Conservation (phyloP, 2,329 filamentous ascomycete genomes). For the Incumbomyces delicatus region DNA sequence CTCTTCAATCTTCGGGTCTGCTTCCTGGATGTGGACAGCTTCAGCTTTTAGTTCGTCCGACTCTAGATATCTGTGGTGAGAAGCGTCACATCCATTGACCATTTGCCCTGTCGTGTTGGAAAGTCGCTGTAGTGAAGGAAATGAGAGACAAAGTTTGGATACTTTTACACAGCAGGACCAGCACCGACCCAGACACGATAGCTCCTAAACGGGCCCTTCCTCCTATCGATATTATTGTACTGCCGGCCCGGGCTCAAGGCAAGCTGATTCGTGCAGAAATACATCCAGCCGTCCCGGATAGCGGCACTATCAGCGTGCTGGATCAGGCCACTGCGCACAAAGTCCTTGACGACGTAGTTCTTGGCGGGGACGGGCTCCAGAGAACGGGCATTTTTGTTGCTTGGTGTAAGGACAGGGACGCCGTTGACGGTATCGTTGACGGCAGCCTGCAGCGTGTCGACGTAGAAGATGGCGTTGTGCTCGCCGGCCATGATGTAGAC, state of each 20-base stretch:
- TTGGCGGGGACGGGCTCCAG: constrained; percentile 22
- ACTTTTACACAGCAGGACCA: constrained; percentile 6
- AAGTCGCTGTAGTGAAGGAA: too few species aligned
- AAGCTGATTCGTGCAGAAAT: constrained; percentile 36
- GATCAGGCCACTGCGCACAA: constrained; percentile 32
- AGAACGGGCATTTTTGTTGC: constrained; percentile 22
- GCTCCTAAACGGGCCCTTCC: constrained; percentile 9
- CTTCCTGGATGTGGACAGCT: not conserved
- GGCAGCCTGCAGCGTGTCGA: constrained; percentile 29
- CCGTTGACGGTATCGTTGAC: constrained; percentile 29
- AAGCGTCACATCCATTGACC: not conserved
- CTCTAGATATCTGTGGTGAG: not conserved
- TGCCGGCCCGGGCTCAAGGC: constrained; percentile 27
- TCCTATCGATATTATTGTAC: constrained; percentile 29
- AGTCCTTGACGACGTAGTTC: constrained; percentile 32
- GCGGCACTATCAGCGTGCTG: constrained; percentile 35
- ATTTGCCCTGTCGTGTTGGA: too few species aligned
- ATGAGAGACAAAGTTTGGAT: too few species aligned
- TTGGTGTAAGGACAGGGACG: constrained; percentile 12
- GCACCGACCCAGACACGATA: constrained; percentile 7
- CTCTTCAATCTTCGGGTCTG: constrained; percentile 1
- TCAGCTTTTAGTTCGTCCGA: constrained; percentile 1
- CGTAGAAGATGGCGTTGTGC: constrained; percentile 37
- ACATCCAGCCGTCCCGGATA: constrained; percentile 33
- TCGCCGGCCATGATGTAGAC: constrained; percentile 35